phyloP scores from a whole-genome alignment of 2,329 filamentous ascomycete genomes.

The Colletotrichum sojae region DNA sequence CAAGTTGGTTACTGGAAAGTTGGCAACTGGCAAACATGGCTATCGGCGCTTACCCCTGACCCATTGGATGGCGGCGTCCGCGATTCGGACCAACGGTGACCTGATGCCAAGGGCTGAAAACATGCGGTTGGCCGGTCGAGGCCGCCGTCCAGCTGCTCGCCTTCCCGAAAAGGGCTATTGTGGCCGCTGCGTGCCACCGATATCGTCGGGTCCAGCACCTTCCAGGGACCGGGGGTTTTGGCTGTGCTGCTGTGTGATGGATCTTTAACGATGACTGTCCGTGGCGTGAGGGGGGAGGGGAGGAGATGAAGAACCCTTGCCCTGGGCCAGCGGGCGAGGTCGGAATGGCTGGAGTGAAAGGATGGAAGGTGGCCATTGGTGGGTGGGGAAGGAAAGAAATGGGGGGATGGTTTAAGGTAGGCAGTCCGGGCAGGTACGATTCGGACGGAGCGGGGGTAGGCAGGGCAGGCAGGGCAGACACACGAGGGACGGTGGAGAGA shows the following conservation, averaged over 20 bases:
- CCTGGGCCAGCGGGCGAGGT: conserved; percentile 15
- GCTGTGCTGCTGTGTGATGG: neutral
- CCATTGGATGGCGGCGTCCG: neutral
- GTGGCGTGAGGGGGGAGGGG: conserved; percentile 30
- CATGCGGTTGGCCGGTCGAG: conserved; percentile 25
- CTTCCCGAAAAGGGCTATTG: conserved; percentile 33
- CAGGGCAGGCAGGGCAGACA: no score
- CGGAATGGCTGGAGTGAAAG: conserved; percentile 3
- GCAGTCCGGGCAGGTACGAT: no score
- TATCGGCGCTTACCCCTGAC: no score
- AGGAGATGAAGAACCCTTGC: conserved; percentile 8
- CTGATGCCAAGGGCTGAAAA: conserved; percentile 33
- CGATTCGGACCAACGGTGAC: conserved; percentile 17
- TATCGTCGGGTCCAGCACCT: conserved; percentile 14
- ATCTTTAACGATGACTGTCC: conserved; percentile 27
- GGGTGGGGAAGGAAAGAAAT: conserved; percentile 4
- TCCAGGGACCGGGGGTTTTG: conserved; percentile 7
- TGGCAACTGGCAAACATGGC: no score
- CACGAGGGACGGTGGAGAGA: neutral
- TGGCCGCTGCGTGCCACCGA: conserved; percentile 27
- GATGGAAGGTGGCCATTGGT: neutral
- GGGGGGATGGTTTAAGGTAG: conserved; percentile 3
- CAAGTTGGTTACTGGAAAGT: neutral
- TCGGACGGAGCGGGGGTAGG: no score
- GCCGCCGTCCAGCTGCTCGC: neutral